These are phyloP conservation scores for Vachellia pachyceras DNA, from an alignment of 306 rosid species.

Conservation along the genomic window DNA sequence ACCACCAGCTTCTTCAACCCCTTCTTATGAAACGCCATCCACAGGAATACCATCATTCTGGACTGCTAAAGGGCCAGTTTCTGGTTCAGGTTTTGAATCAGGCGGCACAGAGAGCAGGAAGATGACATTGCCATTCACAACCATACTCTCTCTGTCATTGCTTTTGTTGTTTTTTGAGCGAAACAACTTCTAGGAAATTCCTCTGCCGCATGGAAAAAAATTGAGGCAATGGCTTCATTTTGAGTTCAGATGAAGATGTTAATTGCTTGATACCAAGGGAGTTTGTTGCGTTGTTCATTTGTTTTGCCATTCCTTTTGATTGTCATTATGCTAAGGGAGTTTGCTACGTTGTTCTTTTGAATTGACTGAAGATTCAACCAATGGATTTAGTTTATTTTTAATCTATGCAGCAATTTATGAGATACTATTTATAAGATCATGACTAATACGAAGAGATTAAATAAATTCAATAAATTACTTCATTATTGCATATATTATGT, in stretches of 20 bases:
- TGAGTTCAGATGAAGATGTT: not conserved
- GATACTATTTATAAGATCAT: no score
- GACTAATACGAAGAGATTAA: no score
- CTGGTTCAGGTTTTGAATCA: not conserved
- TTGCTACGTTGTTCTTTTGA: no score
- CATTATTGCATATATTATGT: no score
- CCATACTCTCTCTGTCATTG: not conserved
- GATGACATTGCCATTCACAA: not conserved
- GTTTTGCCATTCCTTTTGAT: not conserved
- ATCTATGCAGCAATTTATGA: not conserved
- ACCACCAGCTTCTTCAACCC: not conserved
- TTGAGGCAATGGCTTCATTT: not conserved
- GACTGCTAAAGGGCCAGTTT: no score
- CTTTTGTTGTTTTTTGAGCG: not conserved
- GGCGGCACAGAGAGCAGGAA: not conserved
- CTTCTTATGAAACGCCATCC: not conserved
- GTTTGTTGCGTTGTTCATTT: not conserved
- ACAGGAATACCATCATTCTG: not conserved
- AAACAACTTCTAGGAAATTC: not conserved
- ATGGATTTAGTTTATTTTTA: not conserved
- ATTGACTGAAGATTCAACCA: no score
- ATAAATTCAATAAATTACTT: no score
- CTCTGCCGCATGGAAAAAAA: not conserved
- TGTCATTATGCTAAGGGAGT: no score
- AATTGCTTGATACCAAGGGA: not conserved